phyloP scores from a whole-genome alignment of 441 rosid species.

The Raphanus hybrid region DNA sequence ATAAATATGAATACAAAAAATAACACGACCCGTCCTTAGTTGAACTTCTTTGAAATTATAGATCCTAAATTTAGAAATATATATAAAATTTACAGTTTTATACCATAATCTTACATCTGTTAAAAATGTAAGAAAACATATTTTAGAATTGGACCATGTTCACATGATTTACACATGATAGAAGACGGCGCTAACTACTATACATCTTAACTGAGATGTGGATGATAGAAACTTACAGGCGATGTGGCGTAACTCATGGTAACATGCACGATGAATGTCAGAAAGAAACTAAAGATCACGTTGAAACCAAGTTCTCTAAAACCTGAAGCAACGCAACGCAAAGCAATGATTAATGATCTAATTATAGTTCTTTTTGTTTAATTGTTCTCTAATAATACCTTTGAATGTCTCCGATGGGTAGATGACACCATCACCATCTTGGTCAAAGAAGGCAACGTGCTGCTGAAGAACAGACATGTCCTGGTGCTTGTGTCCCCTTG shows the following conservation, averaged over 20 bases:
- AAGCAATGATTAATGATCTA: neutral
- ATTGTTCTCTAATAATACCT: slow-evolving; percentile 26
- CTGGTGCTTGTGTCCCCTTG: slow-evolving; percentile 49
- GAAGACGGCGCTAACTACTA: neutral
- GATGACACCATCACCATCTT: slow-evolving; percentile 49
- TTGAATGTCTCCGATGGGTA: slow-evolving; percentile 49
- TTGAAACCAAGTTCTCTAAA: slow-evolving; percentile 51
- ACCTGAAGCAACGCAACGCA: slow-evolving; percentile 32
- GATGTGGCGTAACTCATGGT: slow-evolving; percentile 49
- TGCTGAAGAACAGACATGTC: slow-evolving; percentile 58
- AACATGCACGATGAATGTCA: slow-evolving; percentile 38
- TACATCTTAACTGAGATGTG: neutral
- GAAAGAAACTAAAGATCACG: slow-evolving; percentile 40
- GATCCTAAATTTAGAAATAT: neutral
- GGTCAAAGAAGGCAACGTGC: slow-evolving; percentile 52
- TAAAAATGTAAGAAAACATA: too few relatives aligned
- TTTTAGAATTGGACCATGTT: too few relatives aligned
- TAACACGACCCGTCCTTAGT: too few relatives aligned
- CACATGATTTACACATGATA: neutral
- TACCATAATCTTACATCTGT: neutral
- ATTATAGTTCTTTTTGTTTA: neutral
- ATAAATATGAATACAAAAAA: too few relatives aligned
- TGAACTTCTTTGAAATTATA: neutral
- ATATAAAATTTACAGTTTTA: too few relatives aligned
- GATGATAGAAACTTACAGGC: slow-evolving; percentile 44